Percentiles rank a stretch among this genome's conserved stretches.
Evolutionary conservation across 2,329 filamentous ascomycete species (phyloP).

Genomic region (Penicillium sclerotigenum): DNA sequence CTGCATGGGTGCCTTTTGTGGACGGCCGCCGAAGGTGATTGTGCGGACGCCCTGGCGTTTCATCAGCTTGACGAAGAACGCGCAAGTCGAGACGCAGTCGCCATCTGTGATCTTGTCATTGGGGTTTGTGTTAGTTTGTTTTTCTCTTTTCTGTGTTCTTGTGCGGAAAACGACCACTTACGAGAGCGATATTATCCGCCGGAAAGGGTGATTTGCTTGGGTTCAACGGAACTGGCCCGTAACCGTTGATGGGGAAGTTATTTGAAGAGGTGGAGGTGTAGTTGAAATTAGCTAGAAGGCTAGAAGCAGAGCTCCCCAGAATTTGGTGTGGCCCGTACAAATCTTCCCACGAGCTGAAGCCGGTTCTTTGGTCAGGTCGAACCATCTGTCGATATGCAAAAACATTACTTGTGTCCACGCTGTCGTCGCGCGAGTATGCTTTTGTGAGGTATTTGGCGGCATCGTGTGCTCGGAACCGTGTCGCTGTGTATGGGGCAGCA

Average conservation of each 20-base stretch:
- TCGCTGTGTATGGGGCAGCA: conserved; percentile 44
- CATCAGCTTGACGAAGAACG: conserved; percentile 57
- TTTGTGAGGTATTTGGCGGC: conserved; percentile 37
- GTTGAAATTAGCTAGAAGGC: conserved; percentile 27
- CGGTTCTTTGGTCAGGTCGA: conserved; percentile 27
- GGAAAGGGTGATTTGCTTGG: conserved; percentile 25
- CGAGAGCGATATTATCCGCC: conserved; percentile 35
- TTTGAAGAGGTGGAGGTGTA: conserved; percentile 22
- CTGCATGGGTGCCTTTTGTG: conserved; percentile 56
- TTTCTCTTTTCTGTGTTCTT: neutral
- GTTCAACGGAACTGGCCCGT: conserved; percentile 21
- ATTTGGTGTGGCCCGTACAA: conserved; percentile 41
- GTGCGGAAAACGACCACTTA: conserved; percentile 7
- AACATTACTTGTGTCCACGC: conserved; percentile 18
- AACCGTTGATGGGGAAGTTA: conserved; percentile 26
- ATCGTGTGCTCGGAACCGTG: conserved; percentile 48
- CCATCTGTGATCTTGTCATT: conserved; percentile 52
- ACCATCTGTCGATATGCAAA: conserved; percentile 24
- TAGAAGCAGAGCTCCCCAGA: conserved; percentile 20
- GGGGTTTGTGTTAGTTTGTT: neutral
- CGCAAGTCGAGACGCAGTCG: conserved; percentile 59
- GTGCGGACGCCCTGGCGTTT: conserved; percentile 54
- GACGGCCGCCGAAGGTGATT: conserved; percentile 59
- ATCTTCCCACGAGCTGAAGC: conserved; percentile 44
- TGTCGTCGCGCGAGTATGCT: conserved; percentile 18